Conservation (phyloP, 2,329 filamentous ascomycete genomes). For the Fusarium neocosmosporiellum region DNA sequence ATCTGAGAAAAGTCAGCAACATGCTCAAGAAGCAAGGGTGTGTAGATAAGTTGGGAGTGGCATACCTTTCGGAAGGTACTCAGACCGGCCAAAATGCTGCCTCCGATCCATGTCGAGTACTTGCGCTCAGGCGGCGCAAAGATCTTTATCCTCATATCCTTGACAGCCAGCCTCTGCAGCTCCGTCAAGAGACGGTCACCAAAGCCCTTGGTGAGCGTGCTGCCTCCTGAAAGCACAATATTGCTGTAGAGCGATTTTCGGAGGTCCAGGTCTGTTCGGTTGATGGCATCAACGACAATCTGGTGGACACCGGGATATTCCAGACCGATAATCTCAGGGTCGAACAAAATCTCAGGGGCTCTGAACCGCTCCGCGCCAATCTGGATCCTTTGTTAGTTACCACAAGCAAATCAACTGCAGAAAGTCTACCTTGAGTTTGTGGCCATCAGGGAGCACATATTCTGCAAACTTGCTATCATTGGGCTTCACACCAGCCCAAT, state of each 20-base stretch:
- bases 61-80: conserved; percentile 98
- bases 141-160: conserved; percentile 99
- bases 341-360: conserved; percentile 96
- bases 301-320: conserved; percentile 98
- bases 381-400: conserved; percentile 55
- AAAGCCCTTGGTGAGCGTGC: conserved; percentile 96
- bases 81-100: conserved; percentile 94
- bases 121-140: conserved; percentile 97
- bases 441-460: conserved; percentile 91
- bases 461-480: conserved; percentile 84
- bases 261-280: conserved; percentile 93
- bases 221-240: conserved; percentile 96
- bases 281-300: conserved; percentile 96
- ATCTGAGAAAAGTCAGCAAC: conserved; percentile 69
- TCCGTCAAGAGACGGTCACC: conserved; percentile 92
- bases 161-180: conserved; percentile 92
- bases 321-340: conserved; percentile 92
- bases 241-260: conserved; percentile 95
- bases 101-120: conserved; percentile 99
- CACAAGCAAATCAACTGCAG: too few species aligned
- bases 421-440: conserved; percentile 83
- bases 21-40: not conserved
- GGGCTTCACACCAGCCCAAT: conserved; percentile 85
- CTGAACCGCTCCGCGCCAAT: conserved; percentile 94
- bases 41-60: conserved; percentile 5